These are phyloP conservation scores for Grosmannia serpens DNA, from an alignment of 2,329 filamentous ascomycete genomes.

Conservation along the genomic window DNA sequence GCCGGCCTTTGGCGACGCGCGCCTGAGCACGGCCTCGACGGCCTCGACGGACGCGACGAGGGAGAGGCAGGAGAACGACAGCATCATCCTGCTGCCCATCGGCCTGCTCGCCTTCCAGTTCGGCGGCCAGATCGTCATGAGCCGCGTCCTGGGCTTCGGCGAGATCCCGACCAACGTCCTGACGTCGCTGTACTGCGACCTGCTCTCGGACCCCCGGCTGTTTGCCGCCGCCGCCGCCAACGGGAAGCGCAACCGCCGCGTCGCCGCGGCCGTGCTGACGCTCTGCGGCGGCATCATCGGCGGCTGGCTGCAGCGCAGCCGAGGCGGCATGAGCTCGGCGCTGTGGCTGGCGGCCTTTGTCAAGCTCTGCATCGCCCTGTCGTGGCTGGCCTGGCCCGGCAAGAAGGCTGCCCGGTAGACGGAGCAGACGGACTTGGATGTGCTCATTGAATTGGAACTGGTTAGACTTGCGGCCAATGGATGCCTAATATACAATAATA, in stretches of 20 bases:
- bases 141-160: slow-evolving; percentile 36
- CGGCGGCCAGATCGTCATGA: slow-evolving; percentile 43
- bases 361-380: slow-evolving; percentile 42
- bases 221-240: slow-evolving; percentile 32
- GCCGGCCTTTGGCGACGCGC: slow-evolving; percentile 24
- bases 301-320: slow-evolving; percentile 37
- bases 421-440: background rate
- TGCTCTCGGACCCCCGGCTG: slow-evolving; percentile 38
- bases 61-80: slow-evolving; percentile 25
- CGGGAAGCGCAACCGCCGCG: slow-evolving; percentile 37
- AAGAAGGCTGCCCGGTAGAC: background rate
- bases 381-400: slow-evolving; percentile 51
- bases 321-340: slow-evolving; percentile 25
- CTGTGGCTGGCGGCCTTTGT: slow-evolving; percentile 48
- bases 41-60: slow-evolving; percentile 26
- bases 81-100: slow-evolving; percentile 23
- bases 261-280: slow-evolving; percentile 36
- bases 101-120: slow-evolving; percentile 42
- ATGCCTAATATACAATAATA: too few relatives aligned
- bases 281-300: slow-evolving; percentile 38
- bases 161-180: slow-evolving; percentile 46
- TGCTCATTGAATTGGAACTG: background rate
- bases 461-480: background rate
- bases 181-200: slow-evolving; percentile 41
- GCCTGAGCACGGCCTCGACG: slow-evolving; percentile 24